These are phyloP conservation scores for Rhodotorula kratochvilovae DNA, from an alignment of 768 basidiomycete genomes.

Conservation along the genomic window DNA sequence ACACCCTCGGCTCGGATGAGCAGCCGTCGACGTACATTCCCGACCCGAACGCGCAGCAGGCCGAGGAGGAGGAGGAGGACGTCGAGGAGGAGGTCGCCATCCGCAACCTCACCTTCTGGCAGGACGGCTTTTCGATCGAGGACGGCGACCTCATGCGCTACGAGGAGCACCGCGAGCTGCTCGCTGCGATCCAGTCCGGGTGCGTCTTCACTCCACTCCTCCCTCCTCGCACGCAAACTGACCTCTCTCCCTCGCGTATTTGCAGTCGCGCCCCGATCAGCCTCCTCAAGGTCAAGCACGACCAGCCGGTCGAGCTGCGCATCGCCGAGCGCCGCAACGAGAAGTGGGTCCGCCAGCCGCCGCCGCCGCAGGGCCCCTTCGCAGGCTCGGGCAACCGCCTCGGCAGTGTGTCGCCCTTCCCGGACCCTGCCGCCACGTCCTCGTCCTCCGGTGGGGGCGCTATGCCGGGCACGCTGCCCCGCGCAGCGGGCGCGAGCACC, in stretches of 20 bases:
- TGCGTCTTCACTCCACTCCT: conserved; percentile 47
- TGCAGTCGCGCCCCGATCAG: conserved; percentile 70
- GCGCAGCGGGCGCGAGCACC: neutral
- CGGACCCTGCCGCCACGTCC: conserved; percentile 39
- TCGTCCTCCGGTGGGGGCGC: conserved; percentile 40
- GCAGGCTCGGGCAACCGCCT: conserved; percentile 72
- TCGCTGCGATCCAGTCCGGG: conserved; percentile 76
- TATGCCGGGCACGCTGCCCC: conserved; percentile 44
- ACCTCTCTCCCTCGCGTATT: neutral
- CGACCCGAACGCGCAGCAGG: conserved; percentile 57
- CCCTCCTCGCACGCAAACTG: neutral
- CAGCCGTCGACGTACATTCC: conserved; percentile 69
- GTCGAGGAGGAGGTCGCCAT: conserved; percentile 59
- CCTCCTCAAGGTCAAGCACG: conserved; percentile 65
- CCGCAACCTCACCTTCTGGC: conserved; percentile 83
- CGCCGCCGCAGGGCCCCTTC: conserved; percentile 56
- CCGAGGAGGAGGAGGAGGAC: conserved; percentile 45
- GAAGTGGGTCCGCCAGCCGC: conserved; percentile 62
- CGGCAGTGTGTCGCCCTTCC: conserved; percentile 67
- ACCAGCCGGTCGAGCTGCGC: conserved; percentile 78
- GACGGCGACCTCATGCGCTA: conserved; percentile 80
- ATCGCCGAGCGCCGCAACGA: conserved; percentile 67
- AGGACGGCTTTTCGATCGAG: conserved; percentile 85
- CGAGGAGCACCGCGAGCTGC: conserved; percentile 66
- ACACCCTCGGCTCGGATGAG: conserved; percentile 87